phyloP scores from a whole-genome alignment of 306 rosid genomes.

The Luffa acutangula region DNA sequence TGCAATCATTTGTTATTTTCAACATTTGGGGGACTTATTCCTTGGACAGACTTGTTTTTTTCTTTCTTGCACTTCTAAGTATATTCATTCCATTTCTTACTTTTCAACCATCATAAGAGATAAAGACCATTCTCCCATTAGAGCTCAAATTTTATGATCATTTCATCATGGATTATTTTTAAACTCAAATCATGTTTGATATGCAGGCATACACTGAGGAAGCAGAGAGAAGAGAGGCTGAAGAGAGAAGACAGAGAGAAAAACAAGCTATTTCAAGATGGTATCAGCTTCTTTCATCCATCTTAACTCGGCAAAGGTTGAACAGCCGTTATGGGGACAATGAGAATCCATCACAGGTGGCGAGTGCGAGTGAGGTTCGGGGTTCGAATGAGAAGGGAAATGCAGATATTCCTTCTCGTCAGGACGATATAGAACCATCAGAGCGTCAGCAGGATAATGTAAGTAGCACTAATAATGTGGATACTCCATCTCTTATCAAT shows the following conservation, averaged over 20 bases:
- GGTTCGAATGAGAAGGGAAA: slow-evolving; percentile 14
- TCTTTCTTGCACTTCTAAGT: background rate
- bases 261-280: slow-evolving; percentile 57
- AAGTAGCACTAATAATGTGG: slow-evolving; percentile 1
- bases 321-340: slow-evolving; percentile 43
- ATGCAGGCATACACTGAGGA: slow-evolving; percentile 70
- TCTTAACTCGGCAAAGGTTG: slow-evolving; percentile 77
- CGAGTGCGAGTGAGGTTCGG: slow-evolving; percentile 8
- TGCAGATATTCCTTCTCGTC: slow-evolving; percentile 16
- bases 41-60: background rate
- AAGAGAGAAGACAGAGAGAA: slow-evolving; percentile 68
- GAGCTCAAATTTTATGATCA: background rate
- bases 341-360: slow-evolving; percentile 24
- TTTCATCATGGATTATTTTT: background rate
- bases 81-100: background rate
- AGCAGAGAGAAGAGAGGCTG: slow-evolving; percentile 51
- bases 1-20: background rate
- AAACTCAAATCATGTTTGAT: background rate
- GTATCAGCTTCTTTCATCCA: slow-evolving; percentile 90
- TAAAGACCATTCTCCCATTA: background rate
- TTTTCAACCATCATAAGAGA: background rate
- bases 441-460: slow-evolving; percentile 13
- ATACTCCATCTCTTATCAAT: slow-evolving; percentile 14
- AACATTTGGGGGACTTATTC: background rate
- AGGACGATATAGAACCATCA: slow-evolving; percentile 15